Conservation (phyloP, 2,329 filamentous ascomycete species). For the Knoxdaviesia proteae region DNA sequence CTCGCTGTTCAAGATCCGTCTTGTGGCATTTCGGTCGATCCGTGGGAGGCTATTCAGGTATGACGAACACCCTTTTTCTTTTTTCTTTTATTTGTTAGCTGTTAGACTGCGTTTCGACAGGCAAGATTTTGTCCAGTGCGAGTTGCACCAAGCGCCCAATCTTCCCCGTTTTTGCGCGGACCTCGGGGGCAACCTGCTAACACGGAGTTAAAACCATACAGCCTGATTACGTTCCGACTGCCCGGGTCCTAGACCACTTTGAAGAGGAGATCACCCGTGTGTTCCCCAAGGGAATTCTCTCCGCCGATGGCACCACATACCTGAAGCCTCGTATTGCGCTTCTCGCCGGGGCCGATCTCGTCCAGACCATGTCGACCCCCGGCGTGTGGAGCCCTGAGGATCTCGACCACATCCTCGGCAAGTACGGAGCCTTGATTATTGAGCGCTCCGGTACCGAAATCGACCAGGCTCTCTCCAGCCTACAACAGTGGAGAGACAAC, state of each 20-base stretch:
- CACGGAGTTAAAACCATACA: constrained; percentile 24
- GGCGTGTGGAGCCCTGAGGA: constrained; percentile 71
- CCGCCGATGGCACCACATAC: constrained; percentile 42
- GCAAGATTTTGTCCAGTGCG: no score
- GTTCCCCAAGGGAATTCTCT: constrained; percentile 55
- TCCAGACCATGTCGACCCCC: constrained; percentile 51
- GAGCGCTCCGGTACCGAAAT: constrained; percentile 77
- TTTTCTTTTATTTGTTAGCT: no score
- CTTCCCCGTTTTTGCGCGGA: no score
- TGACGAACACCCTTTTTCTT: no score
- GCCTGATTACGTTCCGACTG: constrained; percentile 70
- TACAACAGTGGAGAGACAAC: constrained; percentile 69
- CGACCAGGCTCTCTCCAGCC: constrained; percentile 63
- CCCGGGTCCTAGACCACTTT: constrained; percentile 77
- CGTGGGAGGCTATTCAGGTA: constrained; percentile 46
- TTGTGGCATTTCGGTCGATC: constrained; percentile 64
- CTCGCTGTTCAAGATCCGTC: constrained; percentile 55
- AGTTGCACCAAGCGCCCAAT: no score
- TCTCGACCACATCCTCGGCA: constrained; percentile 68
- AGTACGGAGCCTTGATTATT: constrained; percentile 70
- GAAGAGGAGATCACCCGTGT: constrained; percentile 66
- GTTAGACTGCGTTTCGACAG: no score
- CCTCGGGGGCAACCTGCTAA: no score
- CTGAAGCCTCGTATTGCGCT: constrained; percentile 49
- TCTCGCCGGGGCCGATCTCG: constrained; percentile 58